Conservation (phyloP, 202 grass and related monocot genomes). For the Cymbopogon flexuosus region DNA sequence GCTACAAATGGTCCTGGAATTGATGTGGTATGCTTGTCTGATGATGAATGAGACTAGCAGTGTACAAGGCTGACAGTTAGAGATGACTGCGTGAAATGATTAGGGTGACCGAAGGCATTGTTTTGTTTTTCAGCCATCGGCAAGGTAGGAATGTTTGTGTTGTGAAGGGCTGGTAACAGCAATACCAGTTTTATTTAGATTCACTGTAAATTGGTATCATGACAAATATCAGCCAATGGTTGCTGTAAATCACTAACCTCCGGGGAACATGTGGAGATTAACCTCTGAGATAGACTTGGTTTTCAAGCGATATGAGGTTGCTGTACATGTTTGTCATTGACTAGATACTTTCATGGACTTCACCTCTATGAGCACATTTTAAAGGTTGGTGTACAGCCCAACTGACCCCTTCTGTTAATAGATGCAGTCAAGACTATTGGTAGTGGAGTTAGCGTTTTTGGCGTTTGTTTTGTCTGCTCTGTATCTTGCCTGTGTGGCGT, state of each 20-base stretch:
- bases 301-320: background rate
- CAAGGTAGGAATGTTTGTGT: background rate
- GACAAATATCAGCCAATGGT: background rate
- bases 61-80: background rate
- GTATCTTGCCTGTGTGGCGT: no score
- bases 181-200: background rate
- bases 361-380: no score
- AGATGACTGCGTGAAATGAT: background rate
- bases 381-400: no score
- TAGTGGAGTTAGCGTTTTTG: no score
- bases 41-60: slow-evolving; percentile 38
- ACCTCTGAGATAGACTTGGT: background rate
- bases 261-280: background rate
- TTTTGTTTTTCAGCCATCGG: background rate
- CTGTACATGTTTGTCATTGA: background rate
- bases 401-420: no score
- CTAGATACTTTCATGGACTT: background rate
- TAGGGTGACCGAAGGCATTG: background rate
- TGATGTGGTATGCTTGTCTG: slow-evolving; percentile 51
- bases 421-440: no score
- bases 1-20: background rate
- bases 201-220: background rate
- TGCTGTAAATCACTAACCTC: slow-evolving; percentile 13
- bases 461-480: no score
- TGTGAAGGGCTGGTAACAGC: background rate